Evolutionary conservation across 1,284 basidiomycete species (phyloP), one percentile per base, ranked within the genome.

Genomic region (Trametes polyzona): DNA sequence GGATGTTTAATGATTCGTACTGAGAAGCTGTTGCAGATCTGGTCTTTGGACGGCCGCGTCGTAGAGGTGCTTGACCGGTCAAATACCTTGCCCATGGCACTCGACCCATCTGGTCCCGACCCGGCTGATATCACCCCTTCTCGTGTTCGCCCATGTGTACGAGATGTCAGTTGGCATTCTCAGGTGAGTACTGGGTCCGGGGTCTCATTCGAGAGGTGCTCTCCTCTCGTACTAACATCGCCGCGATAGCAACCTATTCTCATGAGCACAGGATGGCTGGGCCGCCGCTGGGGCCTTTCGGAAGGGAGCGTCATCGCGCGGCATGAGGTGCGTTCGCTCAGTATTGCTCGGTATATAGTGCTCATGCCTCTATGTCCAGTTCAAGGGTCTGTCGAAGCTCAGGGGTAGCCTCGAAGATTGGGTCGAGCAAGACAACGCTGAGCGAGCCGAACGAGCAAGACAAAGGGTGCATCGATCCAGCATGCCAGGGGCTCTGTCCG

Each of bases 121-220:
- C 67, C 69, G 29, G 61, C 65, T 9, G 32, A 62, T 63, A 64
- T 33, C 61, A 63, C 55, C 41, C 41, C 59, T 63, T 37, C 52
- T 19, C 73, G 74, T n/a, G 64, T 65, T 4, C 66, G 67, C 16
- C 74, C 77, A n/a, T 88, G 87, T 57, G 93, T 98, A 0, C 85
- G 96, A 52, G 96, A 99, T 69, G 95, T 98, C 52, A 91, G 89
- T 69, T 96, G 94, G 94, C 91, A 93, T 70, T 84, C 88, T 24
- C 79, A 84, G 76, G 82, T 87, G 65, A 42, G 74, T 67, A n/a
- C 26, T 17, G 23, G 5, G 54, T 33, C 47, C n/a, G n/a, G n/a
- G 19, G 32, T 17, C 30, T 4, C 12, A 16, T 37, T 8, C 11
- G 16, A 24, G 11, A 32, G 6, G 5, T 27, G 14, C 16, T 35